Base-by-base conservation (phyloP, 306 rosid genomes). In the Quercus bicolor region DNA sequence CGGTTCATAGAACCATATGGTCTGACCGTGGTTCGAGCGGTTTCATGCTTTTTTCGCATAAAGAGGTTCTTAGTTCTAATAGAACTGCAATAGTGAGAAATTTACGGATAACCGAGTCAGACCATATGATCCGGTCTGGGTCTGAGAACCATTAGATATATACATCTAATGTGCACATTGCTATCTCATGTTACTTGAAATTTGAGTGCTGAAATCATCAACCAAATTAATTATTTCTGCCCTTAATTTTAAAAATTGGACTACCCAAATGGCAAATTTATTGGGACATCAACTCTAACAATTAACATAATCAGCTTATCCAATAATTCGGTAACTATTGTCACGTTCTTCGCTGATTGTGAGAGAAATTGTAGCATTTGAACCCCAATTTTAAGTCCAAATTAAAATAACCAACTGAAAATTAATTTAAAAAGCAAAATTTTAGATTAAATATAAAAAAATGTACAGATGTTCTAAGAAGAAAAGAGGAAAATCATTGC, bases 21-120 rank as follows among this genome's bases (percentile, higher is more conserved):
- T 34, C 0, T 1, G 9, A 0, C 40, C 0, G 0, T 34, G 40
- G 9, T 1, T 34, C 9, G 2, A 34, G 40, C 2, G 0, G 0
- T 34, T 34, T 6, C 40, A 6, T 34, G 40, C 40, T 34, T 34
- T 6, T 34, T 34, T 34, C 0, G 0, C 40, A 34, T 34, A 34
- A 34, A 34, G 2, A 34, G 9, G 9, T 34, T 34, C 40, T 34
- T 34, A 34, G 40, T 34, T 34, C 40, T 34, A 34, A 34, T 34
- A 34, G 2, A 34, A 34, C 9, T 2, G 9, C 9, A 34, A 6
- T 34, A 34, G 9, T 6, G 9, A 34, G 0, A 34, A 2, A 2
- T 34, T 34, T 6, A 6, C 0, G 0, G 2, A 34, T 34, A 34
- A 34, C 2, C 8, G 2, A 34, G 40, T 34, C 9, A 0, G 0